These are phyloP conservation scores for Sclerotinia minor DNA, from an alignment of 2,329 filamentous ascomycete genomes.

Conservation along the genomic window DNA sequence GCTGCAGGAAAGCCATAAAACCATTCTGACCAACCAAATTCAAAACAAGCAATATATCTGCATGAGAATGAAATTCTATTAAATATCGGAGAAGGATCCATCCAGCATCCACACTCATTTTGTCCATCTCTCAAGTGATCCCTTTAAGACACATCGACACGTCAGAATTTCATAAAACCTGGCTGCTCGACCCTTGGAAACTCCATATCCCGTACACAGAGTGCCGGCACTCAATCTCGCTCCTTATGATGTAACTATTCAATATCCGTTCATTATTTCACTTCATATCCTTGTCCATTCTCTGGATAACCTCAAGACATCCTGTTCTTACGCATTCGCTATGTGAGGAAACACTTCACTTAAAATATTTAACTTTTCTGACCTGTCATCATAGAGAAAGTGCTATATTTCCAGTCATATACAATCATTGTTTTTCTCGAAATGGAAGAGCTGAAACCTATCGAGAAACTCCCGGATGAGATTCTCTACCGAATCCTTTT, in stretches of 20 bases:
- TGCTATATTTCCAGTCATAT: background rate
- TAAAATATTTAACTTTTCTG: background rate
- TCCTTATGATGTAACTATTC: conserved; percentile 23
- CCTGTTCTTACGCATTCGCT: conserved; percentile 1
- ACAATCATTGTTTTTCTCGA: conserved; percentile 4
- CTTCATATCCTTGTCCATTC: conserved; percentile 2
- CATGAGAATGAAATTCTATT: conserved; percentile 24
- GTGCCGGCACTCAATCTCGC: conserved; percentile 21
- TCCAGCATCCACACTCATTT: conserved; percentile 23
- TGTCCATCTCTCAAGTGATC: conserved; percentile 11
- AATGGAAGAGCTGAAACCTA: conserved; percentile 20
- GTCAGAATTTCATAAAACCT: conserved; percentile 26
- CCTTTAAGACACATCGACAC: conserved; percentile 23
- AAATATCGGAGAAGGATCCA: conserved; percentile 19
- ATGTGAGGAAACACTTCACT: conserved; percentile 18
- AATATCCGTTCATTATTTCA: conserved; percentile 7
- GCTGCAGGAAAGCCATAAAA: conserved; percentile 24
- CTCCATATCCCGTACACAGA: conserved; percentile 17
- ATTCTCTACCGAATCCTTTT: conserved; percentile 25
- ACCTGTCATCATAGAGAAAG: conserved; percentile 12
- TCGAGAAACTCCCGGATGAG: conserved; percentile 25
- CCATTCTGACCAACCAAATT: conserved; percentile 21
- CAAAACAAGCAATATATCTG: conserved; percentile 21
- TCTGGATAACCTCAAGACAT: conserved; percentile 17
- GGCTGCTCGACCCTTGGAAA: conserved; percentile 12